Base-by-base conservation (phyloP, 129 eudicot species). In the Tagetes erecta region DNA sequence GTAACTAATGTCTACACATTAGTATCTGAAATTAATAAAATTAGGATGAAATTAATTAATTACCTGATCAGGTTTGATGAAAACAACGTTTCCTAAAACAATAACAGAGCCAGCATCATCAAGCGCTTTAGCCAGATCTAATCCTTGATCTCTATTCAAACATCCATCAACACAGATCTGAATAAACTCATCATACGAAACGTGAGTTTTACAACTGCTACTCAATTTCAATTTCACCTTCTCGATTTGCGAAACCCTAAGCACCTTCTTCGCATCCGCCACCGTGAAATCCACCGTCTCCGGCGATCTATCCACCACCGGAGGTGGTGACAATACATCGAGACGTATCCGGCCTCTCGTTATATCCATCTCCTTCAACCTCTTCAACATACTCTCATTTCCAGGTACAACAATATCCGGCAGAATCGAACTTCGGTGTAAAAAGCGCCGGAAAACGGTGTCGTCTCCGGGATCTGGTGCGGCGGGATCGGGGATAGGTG, bases 51-150 rank as follows among this genome's bases (percentile, higher is more conserved):
- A 27, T 14, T 3, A 79, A 65, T 64, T 36, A 42, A 88, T 82
- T 78, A 95, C 99, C 99, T 95, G 91, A 45, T 91, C 83, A 82
- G 96, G 99, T 65, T 85, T 82, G 75, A 95, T 81, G 83, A 86
- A 85, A 2, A 95, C 99, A 46, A 85, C 74, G 67, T 85, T 75
- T 13, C 94, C 97, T 27, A 95, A 75, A 6, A 91, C 97, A 49
- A 95, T 87, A 12, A 95, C 97, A 0, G 82, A 85, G 2, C 97
- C 99, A 3, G 96, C 91, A 56, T 95, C 86, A 71, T 95, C 99
- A 1, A 95, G 87, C 20, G 80, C 84, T 52, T 88, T 94, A 1
- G 96, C 97, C 8, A 88, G 73, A 39, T 78, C 91, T 9, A 78
- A 1, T n/a, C 87, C 97, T 44, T 78, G 84, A 42, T 94, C 90